A percentile compares a stretch with the other conserved stretches of the same genome.
Evolutionary conservation across 192 early-diverging fungal species (phyloP).

Genomic region (Coemansia sp.): DNA sequence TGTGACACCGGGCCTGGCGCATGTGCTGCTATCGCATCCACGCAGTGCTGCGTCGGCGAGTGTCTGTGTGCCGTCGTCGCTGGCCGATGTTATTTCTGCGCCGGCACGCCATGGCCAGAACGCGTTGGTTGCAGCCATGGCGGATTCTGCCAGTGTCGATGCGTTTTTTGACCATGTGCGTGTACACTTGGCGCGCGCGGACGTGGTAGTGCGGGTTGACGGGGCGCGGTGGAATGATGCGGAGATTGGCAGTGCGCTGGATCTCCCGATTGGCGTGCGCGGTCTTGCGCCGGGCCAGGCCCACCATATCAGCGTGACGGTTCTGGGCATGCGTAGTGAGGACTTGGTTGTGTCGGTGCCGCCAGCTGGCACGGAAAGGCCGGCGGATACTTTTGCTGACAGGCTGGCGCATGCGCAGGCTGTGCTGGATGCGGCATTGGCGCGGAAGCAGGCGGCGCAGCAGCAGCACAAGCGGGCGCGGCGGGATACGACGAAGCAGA

Average conservation of each 20-base stretch:
- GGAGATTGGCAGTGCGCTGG: constrained; percentile 4
- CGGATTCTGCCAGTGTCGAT: constrained; percentile 12
- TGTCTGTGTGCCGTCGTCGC: constrained; percentile 31
- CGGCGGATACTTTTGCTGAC: too few relatives aligned
- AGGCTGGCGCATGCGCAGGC: not conserved
- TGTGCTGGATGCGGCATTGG: not conserved
- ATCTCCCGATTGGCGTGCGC: constrained; percentile 17
- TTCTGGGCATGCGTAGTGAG: constrained; percentile 40
- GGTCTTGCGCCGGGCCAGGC: constrained; percentile 2
- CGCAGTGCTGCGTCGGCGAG: constrained; percentile 11
- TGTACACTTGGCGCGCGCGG: constrained; percentile 23
- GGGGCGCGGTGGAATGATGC: constrained; percentile 27
- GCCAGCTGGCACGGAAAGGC: not conserved
- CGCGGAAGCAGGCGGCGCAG: not conserved
- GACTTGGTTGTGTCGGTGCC: constrained; percentile 20
- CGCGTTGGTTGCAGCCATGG: not conserved
- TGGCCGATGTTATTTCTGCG: constrained; percentile 11
- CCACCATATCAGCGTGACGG: constrained; percentile 10
- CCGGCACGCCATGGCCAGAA: not conserved
- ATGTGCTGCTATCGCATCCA: constrained; percentile 24
- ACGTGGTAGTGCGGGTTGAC: constrained; percentile 37
- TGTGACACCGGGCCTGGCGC: constrained; percentile 36
- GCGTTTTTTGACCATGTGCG: constrained; percentile 28
- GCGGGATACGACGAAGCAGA: constrained; percentile 11
- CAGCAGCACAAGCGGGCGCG: constrained; percentile 12